phyloP scores from a whole-genome alignment of 305 asterid species.

The Fraxinus latifolia region DNA sequence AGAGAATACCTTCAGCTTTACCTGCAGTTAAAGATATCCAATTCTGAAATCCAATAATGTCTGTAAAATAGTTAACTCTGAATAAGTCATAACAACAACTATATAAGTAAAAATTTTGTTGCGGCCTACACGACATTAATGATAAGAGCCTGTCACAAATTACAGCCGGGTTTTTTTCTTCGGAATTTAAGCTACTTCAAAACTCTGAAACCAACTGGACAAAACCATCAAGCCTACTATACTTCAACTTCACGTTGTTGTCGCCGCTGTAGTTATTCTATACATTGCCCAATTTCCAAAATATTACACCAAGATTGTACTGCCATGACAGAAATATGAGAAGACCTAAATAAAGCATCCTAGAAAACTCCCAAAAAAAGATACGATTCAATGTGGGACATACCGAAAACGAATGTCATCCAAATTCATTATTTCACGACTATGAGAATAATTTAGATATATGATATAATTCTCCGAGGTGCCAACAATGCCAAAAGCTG shows the following conservation, averaged over 20 bases:
- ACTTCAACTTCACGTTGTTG: background rate
- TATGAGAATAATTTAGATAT: background rate
- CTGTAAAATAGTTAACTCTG: background rate
- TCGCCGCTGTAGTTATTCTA: background rate
- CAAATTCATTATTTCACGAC: background rate
- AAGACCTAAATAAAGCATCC: background rate
- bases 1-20: slow-evolving; percentile 82
- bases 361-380: background rate
- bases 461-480: background rate
- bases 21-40: slow-evolving; percentile 47
- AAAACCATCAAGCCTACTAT: background rate
- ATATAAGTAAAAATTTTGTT: background rate
- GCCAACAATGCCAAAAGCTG: background rate
- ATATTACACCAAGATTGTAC: background rate
- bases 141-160: background rate
- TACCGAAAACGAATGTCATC: background rate
- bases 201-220: background rate
- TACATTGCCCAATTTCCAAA: background rate
- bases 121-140: background rate
- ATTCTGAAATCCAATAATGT: slow-evolving; percentile 2
- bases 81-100: background rate
- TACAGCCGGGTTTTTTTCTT: background rate
- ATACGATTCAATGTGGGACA: background rate
- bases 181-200: background rate
- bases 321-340: background rate